Percentiles rank a stretch among this genome's conserved stretches.
phyloP scores from a whole-genome alignment of 352 stramenopile species.

The Globisporangium megalacanthum region DNA sequence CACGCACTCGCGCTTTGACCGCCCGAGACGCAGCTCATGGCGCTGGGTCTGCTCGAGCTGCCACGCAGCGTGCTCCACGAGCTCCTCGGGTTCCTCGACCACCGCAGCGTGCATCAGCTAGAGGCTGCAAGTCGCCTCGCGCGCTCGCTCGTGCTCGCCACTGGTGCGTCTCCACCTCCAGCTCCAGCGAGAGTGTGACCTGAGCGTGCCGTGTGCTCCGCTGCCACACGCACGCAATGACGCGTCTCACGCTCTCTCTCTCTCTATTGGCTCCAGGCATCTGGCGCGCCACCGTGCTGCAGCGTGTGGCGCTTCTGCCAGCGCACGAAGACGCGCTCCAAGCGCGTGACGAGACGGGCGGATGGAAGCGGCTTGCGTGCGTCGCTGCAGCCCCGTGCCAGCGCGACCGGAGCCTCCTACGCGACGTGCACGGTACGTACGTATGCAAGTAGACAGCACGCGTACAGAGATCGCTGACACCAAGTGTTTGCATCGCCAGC shows the following conservation, averaged over 20 bases:
- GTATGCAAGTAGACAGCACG: neutral
- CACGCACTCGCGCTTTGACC: slow-evolving; percentile 14
- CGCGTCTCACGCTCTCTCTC: neutral
- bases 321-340: neutral
- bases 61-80: slow-evolving; percentile 20
- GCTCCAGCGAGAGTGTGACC: neutral
- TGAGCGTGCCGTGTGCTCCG: neutral
- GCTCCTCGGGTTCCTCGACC: slow-evolving; percentile 23
- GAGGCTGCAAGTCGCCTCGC: slow-evolving; percentile 16
- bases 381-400: slow-evolving; percentile 13
- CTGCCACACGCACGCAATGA: neutral
- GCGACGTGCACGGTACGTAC: slow-evolving; percentile 20
- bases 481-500: neutral
- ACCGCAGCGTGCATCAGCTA: slow-evolving; percentile 21
- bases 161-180: slow-evolving; percentile 5
- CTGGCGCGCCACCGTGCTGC: slow-evolving; percentile 16
- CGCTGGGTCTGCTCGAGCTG: slow-evolving; percentile 10
- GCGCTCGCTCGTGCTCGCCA: slow-evolving; percentile 6
- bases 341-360: neutral
- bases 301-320: slow-evolving; percentile 7
- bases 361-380: slow-evolving; percentile 27
- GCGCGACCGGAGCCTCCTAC: slow-evolving; percentile 15
- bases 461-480: too few relatives aligned
- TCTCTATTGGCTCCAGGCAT: slow-evolving; percentile 4
- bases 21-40: slow-evolving; percentile 22